These are phyloP conservation scores for Casaregolazyma lundiana DNA, from an alignment of 1,139 yeast species.

Conservation along the genomic window DNA sequence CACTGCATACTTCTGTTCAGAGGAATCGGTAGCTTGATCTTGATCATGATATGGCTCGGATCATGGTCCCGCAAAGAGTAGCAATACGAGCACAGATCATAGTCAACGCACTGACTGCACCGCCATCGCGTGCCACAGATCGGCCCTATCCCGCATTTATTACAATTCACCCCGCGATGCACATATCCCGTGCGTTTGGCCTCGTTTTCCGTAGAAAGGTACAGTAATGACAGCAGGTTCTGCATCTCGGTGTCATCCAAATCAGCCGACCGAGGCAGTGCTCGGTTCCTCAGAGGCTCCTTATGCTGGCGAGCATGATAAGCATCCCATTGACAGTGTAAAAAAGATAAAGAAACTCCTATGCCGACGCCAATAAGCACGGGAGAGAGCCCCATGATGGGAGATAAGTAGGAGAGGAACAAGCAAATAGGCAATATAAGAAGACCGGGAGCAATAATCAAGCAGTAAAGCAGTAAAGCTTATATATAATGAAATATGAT, in stretches of 20 bases:
- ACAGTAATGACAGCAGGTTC: conserved; percentile 23
- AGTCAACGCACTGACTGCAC: conserved; percentile 32
- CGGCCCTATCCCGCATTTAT: conserved; percentile 30
- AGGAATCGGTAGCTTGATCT: conserved; percentile 30
- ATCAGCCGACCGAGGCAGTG: neutral
- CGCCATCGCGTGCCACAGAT: conserved; percentile 29
- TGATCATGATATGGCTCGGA: conserved; percentile 23
- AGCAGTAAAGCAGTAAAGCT: neutral
- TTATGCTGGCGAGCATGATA: neutral
- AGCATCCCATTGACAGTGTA: neutral
- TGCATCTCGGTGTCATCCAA: conserved; percentile 13
- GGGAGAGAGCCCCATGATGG: conserved; percentile 2
- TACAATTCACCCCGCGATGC: conserved; percentile 32
- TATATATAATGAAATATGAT: neutral
- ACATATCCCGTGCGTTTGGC: conserved; percentile 19
- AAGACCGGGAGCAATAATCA: neutral
- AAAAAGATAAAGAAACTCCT: neutral
- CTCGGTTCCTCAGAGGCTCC: neutral
- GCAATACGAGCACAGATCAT: conserved; percentile 31
- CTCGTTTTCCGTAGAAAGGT: conserved; percentile 25
- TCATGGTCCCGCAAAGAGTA: conserved; percentile 23
- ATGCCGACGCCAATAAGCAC: neutral
- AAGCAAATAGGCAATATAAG: neutral
- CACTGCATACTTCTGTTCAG: conserved; percentile 28
- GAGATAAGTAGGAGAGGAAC: neutral